Evolutionary conservation across 1,284 basidiomycete species (phyloP), one percentile per base, ranked within the genome.

Genomic region (Heliocybe sulcata): DNA sequence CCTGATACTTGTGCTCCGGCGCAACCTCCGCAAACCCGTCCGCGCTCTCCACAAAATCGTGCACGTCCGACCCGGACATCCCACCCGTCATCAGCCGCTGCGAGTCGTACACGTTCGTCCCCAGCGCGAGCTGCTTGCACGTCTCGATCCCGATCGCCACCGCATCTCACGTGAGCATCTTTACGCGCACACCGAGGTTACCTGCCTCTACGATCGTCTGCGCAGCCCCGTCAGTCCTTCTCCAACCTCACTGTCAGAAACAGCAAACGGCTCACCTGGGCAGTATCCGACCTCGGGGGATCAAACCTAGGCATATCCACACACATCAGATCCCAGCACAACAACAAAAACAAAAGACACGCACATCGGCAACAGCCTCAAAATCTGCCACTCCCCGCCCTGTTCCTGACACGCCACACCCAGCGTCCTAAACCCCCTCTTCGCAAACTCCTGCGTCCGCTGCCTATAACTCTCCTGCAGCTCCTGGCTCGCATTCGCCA

Each of bases 81-180:
- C 72, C 70, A 22, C 77, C 77, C 54, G 76, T 76, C 54, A 81
- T 80, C 54, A 80, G 69, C 50, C 75, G 71, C 60, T 79, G 74
- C 51, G 76, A 77, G 65, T 80, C 78, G 67, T 79, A 80, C 29
- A 81, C 76, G 63, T 79, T 77, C 59, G 77, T 79, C n/a, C 65
- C 65, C 16, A 67, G 58, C 1, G 61, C 35, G 16, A 67, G 62
- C 54, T 60, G 59, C 58, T 76, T 75, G 65, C 77, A 78, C 31
- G 77, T 79, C 64, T 80, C 78, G 63, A 77, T 79, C 45, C 77
- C 79, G 56, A 81, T 81, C 45, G 77, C 77, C 19, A 80, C 77
- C 57, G 77, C 79, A 64, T 81, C 79, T 60, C 79, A 79, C 45
- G 79, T 81, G 54, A 81, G 71, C 79, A 80, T 81, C 72, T 81